Conservation (phyloP, 2,329 filamentous ascomycete species). For the Beauveria sp. region DNA sequence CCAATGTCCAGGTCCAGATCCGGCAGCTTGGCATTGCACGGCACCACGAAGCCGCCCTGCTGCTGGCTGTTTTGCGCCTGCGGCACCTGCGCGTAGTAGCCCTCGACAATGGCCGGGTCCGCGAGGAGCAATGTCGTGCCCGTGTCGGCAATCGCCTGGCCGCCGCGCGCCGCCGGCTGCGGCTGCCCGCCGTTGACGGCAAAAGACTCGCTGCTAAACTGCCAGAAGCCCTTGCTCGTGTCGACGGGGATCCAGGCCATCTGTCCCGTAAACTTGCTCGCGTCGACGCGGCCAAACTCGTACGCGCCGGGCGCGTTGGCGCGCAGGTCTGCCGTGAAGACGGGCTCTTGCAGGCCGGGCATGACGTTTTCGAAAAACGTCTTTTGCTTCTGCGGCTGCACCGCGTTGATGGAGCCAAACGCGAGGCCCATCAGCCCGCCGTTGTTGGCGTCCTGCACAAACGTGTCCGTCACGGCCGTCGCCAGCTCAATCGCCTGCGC, state of each 20-base stretch:
- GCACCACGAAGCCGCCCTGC: constrained; percentile 39
- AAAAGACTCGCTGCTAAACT: constrained; percentile 43
- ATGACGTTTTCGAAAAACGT: constrained; percentile 70
- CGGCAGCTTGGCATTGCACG: constrained; percentile 38
- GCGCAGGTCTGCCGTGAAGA: constrained; percentile 63
- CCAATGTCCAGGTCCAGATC: constrained; percentile 50
- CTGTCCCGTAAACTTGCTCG: constrained; percentile 50
- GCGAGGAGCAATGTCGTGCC: constrained; percentile 59
- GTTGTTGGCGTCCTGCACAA: constrained; percentile 50
- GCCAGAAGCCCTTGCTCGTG: constrained; percentile 59
- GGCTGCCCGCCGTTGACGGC: constrained; percentile 38
- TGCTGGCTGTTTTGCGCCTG: constrained; percentile 33
- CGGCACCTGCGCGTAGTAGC: constrained; percentile 40
- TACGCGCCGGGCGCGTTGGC: constrained; percentile 53
- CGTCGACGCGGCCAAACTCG: constrained; percentile 63
- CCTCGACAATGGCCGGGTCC: constrained; percentile 42
- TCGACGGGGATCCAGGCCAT: constrained; percentile 56
- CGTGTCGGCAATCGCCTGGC: constrained; percentile 46
- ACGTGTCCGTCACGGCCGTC: constrained; percentile 47
- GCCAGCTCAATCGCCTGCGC: constrained; percentile 63
- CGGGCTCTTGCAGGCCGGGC: constrained; percentile 50
- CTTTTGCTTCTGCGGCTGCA: constrained; percentile 54
- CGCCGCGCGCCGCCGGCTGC: constrained; percentile 25
- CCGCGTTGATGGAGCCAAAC: constrained; percentile 58
- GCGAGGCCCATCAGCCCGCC: constrained; percentile 65